Conservation (phyloP, 208 protist genomes). For the Wallacemonas sp. region DNA sequence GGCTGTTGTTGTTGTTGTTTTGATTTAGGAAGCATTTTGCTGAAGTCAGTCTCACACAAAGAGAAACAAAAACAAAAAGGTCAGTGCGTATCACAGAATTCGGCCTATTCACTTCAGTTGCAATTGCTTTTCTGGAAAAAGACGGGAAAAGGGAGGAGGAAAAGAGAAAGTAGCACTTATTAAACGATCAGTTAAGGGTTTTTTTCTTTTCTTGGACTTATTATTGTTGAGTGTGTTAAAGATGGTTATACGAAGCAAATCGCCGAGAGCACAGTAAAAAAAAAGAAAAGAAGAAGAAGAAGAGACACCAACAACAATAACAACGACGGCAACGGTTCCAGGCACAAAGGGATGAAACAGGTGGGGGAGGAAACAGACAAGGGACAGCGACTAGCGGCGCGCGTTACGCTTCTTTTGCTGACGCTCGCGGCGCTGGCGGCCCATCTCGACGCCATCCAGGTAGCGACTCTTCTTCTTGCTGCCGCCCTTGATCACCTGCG, state of each 20-base stretch:
- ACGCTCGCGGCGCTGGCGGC: slow-evolving; percentile 52
- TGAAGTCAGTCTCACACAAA: too few relatives aligned
- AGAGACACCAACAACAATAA: neutral
- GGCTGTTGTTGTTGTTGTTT: too few relatives aligned
- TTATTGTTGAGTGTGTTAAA: neutral
- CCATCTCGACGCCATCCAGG: slow-evolving; percentile 74
- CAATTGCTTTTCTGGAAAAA: neutral
- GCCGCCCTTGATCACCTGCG: slow-evolving; percentile 77
- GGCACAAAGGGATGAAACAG: slow-evolving; percentile 2
- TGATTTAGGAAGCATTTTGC: too few relatives aligned
- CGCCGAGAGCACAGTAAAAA: neutral
- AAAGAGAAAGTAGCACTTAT: too few relatives aligned
- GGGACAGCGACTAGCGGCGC: slow-evolving; percentile 8
- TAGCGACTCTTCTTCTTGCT: slow-evolving; percentile 75
- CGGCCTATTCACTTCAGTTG: too few relatives aligned
- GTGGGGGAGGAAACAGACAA: neutral
- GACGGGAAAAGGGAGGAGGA: slow-evolving; percentile 13
- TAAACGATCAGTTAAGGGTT: too few relatives aligned
- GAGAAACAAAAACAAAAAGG: too few relatives aligned
- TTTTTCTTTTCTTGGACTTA: slow-evolving; percentile 13
- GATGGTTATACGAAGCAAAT: neutral
- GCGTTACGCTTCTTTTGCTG: slow-evolving; percentile 28
- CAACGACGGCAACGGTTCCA: slow-evolving; percentile 1
- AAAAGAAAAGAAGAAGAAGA: slow-evolving; percentile 21
- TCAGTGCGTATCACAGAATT: too few relatives aligned